Evolutionary conservation across 257 asterid genomes (phyloP), one percentile per base, ranked within the genome.

Genomic region (Apocynum venetum): DNA sequence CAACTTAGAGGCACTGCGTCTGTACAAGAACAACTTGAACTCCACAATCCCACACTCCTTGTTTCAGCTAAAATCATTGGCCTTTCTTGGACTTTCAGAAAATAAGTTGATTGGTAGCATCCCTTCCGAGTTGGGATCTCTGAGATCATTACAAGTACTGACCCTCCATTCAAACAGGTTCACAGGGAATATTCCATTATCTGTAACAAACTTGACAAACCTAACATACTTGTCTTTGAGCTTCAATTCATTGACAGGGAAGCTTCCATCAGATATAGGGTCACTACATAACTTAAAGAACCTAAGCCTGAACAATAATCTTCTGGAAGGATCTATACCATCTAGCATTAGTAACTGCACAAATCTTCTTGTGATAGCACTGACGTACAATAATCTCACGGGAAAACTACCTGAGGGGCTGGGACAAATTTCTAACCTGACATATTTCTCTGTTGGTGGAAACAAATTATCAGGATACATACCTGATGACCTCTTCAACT

Each of bases 121-220:
- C 59, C 89, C 96, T 41, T 46, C 87, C 2, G 77, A 70, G 55
- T 82, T 94, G 3, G 90, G 86, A 38, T 85, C 83, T 13, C 75
- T 89, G 84, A 82, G 75, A 73, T 89, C 98, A 35, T 76, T 93
- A 35, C 41, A 89, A 83, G 84, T 90, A 14, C 80, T 94, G 25
- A 94, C 97, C 52, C 96, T 94, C 76, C 98, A 94, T 66, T 78
- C 80, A 4, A 94, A 92, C 80, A 83, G 84, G 43, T 87, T 94
- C 74, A 85, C 88, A 0, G 97, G 96, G 17, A 90, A 78, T 77
- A 81, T 92, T 71, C 98, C 97, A 38, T 66, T 86, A 41, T 83
- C 85, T 17, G 76, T 94, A 78, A 88, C 97, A 10, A 77, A 70
- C 48, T 75, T 92, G 84, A 71, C 80, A 80, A 92, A 89, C 86